A percentile compares a stretch with the other conserved stretches of the same genome.
These are phyloP conservation scores for Hawksworthiomyces lignivorus DNA, from an alignment of 2,329 filamentous ascomycete genomes.

Conservation along the genomic window DNA sequence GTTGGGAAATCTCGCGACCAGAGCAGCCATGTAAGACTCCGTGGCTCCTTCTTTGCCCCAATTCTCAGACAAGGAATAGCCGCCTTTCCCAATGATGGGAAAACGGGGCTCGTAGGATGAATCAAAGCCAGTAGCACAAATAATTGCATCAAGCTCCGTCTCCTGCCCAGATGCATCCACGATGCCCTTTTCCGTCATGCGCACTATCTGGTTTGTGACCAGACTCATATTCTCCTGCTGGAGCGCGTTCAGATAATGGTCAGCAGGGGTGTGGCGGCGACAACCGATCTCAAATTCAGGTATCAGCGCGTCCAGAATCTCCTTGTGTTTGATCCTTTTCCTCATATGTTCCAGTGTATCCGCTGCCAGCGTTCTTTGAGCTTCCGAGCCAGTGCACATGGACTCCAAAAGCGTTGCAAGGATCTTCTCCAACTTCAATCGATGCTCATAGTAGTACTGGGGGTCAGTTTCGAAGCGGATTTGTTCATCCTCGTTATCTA, in stretches of 20 bases:
- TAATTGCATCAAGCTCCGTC: slow-evolving; percentile 18
- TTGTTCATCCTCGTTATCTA: slow-evolving; percentile 3
- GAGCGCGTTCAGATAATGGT: slow-evolving; percentile 33
- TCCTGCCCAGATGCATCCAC: slow-evolving; percentile 22
- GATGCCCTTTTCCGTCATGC: slow-evolving; percentile 25
- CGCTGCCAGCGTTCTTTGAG: not conserved
- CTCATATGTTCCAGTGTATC: not conserved
- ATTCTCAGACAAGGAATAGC: not conserved
- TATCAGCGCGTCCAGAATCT: not conserved
- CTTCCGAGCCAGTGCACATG: not conserved
- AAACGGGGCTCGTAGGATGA: slow-evolving; percentile 25
- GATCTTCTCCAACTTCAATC: not conserved
- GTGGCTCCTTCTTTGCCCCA: slow-evolving; percentile 26
- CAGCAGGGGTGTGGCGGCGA: slow-evolving; percentile 32
- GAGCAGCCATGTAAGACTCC: slow-evolving; percentile 22
- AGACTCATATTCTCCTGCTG: slow-evolving; percentile 35
- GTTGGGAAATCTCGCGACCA: slow-evolving; percentile 23
- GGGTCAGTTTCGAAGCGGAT: not conserved
- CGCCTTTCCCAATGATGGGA: not conserved
- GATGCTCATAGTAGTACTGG: not conserved
- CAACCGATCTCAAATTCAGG: slow-evolving; percentile 38
- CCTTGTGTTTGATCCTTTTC: slow-evolving; percentile 19
- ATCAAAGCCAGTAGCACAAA: slow-evolving; percentile 31
- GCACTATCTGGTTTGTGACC: slow-evolving; percentile 29
- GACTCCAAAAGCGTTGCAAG: not conserved